Evolutionary conservation across 495 filamentous ascomycete genomes (phyloP).

Genomic region (Immersiella caudata): DNA sequence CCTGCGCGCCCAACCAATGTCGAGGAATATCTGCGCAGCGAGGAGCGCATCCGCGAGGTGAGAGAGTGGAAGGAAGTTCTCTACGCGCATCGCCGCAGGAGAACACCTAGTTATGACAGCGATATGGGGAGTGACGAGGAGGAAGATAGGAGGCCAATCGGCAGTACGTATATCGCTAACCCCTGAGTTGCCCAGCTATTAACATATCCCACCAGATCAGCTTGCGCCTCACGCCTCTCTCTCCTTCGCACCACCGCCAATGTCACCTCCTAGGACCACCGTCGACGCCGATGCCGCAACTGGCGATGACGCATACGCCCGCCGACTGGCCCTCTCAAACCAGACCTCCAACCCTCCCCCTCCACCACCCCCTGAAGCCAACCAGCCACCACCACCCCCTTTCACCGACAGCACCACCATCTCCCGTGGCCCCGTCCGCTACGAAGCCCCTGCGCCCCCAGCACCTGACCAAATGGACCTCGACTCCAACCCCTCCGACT

Average conservation of each 20-base stretch:
- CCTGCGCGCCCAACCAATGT: constrained; percentile 81
- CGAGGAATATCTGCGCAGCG: constrained; percentile 82
- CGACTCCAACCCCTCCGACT: constrained; percentile 48
- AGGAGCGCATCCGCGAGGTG: constrained; percentile 78
- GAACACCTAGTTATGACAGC: constrained; percentile 55
- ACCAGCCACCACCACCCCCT: constrained; percentile 46
- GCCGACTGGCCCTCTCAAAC: constrained; percentile 56
- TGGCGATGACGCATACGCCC: constrained; percentile 73
- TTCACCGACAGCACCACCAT: constrained; percentile 59
- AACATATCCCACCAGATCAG: constrained; percentile 52
- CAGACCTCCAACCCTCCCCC: constrained; percentile 39
- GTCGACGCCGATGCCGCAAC: constrained; percentile 56
- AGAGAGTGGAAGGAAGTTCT: constrained; percentile 86
- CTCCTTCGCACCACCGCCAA: constrained; percentile 74
- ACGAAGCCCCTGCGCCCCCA: constrained; percentile 65
- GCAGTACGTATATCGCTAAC: constrained; percentile 48
- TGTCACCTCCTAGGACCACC: constrained; percentile 48
- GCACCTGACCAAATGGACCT: constrained; percentile 56
- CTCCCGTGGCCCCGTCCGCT: constrained; percentile 85
- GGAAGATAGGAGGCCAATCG: constrained; percentile 51
- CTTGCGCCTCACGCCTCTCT: constrained; percentile 70
- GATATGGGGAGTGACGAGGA: constrained; percentile 47
- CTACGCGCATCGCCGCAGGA: constrained; percentile 70
- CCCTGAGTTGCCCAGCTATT: constrained; percentile 21
- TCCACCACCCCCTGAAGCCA: constrained; percentile 50